Conservation (phyloP, 345 rosid species). For the Eucalyptus sideroxylon region DNA sequence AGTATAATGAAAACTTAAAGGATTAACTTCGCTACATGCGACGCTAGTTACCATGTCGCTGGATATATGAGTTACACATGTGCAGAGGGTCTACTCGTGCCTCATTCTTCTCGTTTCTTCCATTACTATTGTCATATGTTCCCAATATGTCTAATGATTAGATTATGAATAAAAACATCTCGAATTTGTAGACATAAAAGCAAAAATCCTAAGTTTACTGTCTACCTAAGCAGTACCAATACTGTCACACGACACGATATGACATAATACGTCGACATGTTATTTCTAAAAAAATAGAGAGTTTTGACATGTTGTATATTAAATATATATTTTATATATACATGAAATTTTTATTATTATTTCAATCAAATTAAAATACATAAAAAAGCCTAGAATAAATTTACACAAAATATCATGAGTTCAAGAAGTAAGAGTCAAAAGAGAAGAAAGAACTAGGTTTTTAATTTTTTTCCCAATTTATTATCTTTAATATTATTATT, state of each 20-base stretch:
- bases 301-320: accelerated
- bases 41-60: background rate
- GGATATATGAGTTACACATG: background rate
- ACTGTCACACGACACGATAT: accelerated
- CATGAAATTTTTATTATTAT: too few species aligned
- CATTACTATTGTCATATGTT: background rate
- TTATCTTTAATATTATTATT: too few species aligned
- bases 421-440: too few species aligned
- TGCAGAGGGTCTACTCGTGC: background rate
- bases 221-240: background rate
- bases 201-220: accelerated
- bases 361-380: too few species aligned
- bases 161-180: background rate
- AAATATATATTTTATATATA: too few species aligned
- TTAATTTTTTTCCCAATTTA: too few species aligned
- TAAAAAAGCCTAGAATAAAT: too few species aligned
- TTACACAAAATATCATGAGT: too few species aligned
- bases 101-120: background rate
- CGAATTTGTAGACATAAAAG: accelerated
- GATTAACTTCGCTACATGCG: background rate
- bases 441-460: too few species aligned
- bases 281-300: background rate
- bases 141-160: accelerated
- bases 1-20: background rate
- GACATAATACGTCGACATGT: accelerated